Conservation (phyloP, 441 rosid genomes). For the Mallotus japonicus region DNA sequence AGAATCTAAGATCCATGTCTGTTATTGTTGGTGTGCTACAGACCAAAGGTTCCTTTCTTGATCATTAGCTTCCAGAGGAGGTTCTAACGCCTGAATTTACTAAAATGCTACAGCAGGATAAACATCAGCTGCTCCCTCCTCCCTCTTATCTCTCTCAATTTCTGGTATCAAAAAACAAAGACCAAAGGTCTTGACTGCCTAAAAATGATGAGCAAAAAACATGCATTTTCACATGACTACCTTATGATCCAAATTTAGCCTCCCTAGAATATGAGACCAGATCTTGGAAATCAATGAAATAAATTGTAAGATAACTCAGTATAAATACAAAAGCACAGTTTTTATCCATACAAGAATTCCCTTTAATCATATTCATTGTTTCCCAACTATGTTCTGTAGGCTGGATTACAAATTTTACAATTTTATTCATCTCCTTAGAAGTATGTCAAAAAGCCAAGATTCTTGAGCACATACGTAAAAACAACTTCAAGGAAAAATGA, state of each 20-base stretch:
- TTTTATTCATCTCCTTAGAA: not conserved
- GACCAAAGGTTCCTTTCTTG: not conserved
- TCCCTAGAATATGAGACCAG: not conserved
- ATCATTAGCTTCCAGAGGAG: not conserved
- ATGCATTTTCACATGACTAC: not conserved
- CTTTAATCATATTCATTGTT: not conserved
- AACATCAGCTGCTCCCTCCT: not conserved
- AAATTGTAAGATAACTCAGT: not conserved
- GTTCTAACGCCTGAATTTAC: not conserved
- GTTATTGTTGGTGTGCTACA: not conserved
- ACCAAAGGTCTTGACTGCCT: not conserved
- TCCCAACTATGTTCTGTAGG: not conserved
- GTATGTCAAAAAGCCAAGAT: not conserved
- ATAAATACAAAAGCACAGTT: not conserved
- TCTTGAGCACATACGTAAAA: not conserved
- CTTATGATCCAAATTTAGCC: not conserved
- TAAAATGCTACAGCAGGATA: not conserved
- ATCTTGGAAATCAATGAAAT: not conserved
- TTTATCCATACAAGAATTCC: not conserved
- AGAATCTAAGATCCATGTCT: too few relatives aligned
- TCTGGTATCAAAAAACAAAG: not conserved
- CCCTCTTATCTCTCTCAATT: not conserved
- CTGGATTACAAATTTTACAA: not conserved
- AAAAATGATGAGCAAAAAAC: not conserved
- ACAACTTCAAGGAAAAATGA: conserved; percentile 1